Base-by-base conservation (phyloP, 140 eudicot species). In the Anethum foeniculum region DNA sequence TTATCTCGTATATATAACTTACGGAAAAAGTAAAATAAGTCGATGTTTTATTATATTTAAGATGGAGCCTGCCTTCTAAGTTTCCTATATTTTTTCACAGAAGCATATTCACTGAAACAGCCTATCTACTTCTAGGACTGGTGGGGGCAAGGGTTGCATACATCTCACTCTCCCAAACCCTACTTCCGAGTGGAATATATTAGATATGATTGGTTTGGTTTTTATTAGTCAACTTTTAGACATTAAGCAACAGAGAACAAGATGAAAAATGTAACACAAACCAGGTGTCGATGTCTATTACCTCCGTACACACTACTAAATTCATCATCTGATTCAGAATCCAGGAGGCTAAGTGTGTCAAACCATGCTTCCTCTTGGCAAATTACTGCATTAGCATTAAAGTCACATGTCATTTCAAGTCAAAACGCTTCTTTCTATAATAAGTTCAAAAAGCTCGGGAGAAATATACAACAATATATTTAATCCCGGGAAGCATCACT, bases 321-420 rank as follows among this genome's bases (percentile, higher is more conserved):
- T 32, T 92, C 99, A 56, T 94, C 99, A 83, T 93, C 97, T 48
- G 93, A 87, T 65, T 90, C 97, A 51, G 93, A 91, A 23, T 88
- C 96, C 76, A 88, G 77, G 47, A 91, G 80, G 84, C 97, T 91
- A 86, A 77, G 68, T 19, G 98, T 84, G 80, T 91, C 97, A 62
- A 88, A 88, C 96, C 98, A 90, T 83, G 92, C 83, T 71, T 93
- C 98, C 78, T 93, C 98, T 84, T 87, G 92, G 88, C 87, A 83
- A 69, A 88, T 82, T 21, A 82, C 98, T 93, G 96, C 86, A 88
- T 83, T 74, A 62, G 78, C 56, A 74, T 32, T 77, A 54, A 36
- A n/a, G 46, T 18, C 44, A 71, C 25, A 58, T 34, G 23, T 69
- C 75, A 77, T 43, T 38, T 73, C 75, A 46, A 69, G 39, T 58